These are phyloP conservation scores for Stenogyne calaminthoides DNA, from an alignment of 305 asterid genomes.

Conservation along the genomic window DNA sequence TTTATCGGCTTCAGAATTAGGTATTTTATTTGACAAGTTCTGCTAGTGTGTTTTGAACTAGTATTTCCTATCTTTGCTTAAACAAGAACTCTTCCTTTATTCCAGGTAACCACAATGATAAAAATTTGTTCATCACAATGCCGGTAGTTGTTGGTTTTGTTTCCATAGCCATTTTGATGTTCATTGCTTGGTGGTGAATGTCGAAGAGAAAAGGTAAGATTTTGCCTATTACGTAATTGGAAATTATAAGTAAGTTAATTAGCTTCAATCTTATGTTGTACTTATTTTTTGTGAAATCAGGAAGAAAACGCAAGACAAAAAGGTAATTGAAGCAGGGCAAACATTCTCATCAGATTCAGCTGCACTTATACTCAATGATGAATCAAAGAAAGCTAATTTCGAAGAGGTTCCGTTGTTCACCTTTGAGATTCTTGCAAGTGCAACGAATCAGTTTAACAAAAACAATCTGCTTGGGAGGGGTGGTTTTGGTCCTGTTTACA, in stretches of 20 bases:
- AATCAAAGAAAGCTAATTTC: constrained; percentile 37
- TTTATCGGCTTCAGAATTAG: constrained; percentile 51
- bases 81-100: not conserved
- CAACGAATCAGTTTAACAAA: constrained; percentile 46
- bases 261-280: not conserved
- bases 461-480: constrained; percentile 59
- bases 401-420: constrained; percentile 53
- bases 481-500: constrained; percentile 71
- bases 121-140: constrained; percentile 37
- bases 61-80: not conserved
- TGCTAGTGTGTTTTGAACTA: no score
- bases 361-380: constrained; percentile 38
- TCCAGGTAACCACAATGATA: constrained; percentile 41
- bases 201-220: constrained; percentile 43
- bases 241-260: not conserved
- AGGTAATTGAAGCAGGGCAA: constrained; percentile 32
- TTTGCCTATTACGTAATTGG: not conserved
- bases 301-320: constrained; percentile 14
- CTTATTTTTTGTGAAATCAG: constrained; percentile 22
- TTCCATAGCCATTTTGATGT: constrained; percentile 23
- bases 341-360: constrained; percentile 35
- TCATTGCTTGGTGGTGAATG: constrained; percentile 42
- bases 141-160: constrained; percentile 42
- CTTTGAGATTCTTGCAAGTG: constrained; percentile 48
- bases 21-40: constrained; percentile 28